Evolutionary conservation across 2,329 filamentous ascomycete genomes (phyloP).

Genomic region (Ophiostoma australiae): DNA sequence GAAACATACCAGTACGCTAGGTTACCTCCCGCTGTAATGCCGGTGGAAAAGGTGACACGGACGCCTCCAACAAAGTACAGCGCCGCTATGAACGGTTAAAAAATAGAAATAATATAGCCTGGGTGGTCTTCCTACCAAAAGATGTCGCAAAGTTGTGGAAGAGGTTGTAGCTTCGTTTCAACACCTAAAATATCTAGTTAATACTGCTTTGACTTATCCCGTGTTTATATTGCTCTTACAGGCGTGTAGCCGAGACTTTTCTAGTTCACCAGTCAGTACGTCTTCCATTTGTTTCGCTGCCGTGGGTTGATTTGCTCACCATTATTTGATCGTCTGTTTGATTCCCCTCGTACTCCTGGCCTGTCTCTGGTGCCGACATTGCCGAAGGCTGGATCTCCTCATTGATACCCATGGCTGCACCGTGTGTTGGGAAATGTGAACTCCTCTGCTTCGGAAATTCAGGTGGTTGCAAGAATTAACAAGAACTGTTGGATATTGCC

Average conservation of each 20-base stretch:
- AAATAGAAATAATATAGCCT: neutral
- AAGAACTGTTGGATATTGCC: too few species aligned
- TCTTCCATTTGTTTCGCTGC: too few species aligned
- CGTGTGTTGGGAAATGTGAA: neutral
- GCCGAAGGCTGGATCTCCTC: neutral
- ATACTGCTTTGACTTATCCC: neutral
- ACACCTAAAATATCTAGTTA: neutral
- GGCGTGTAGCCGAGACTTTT: neutral
- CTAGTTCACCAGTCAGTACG: neutral
- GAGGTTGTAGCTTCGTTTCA: conserved; percentile 24
- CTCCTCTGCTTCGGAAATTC: neutral
- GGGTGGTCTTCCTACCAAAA: conserved; percentile 17
- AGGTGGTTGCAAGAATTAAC: too few species aligned
- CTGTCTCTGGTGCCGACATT: neutral
- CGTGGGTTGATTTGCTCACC: neutral
- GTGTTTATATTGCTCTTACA: neutral
- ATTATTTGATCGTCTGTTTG: neutral
- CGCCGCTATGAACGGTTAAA: conserved; percentile 10
- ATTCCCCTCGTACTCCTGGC: neutral
- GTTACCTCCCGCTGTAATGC: conserved; percentile 23
- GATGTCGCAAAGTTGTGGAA: conserved; percentile 23
- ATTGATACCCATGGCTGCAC: neutral
- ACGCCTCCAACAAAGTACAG: conserved; percentile 25
- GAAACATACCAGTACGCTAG: conserved; percentile 21
- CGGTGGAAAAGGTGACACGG: conserved; percentile 22